A percentile compares a stretch with the other conserved stretches of the same genome.
Evolutionary conservation across 352 stramenopile genomes (phyloP).

Genomic region (Pythium dissotocum): DNA sequence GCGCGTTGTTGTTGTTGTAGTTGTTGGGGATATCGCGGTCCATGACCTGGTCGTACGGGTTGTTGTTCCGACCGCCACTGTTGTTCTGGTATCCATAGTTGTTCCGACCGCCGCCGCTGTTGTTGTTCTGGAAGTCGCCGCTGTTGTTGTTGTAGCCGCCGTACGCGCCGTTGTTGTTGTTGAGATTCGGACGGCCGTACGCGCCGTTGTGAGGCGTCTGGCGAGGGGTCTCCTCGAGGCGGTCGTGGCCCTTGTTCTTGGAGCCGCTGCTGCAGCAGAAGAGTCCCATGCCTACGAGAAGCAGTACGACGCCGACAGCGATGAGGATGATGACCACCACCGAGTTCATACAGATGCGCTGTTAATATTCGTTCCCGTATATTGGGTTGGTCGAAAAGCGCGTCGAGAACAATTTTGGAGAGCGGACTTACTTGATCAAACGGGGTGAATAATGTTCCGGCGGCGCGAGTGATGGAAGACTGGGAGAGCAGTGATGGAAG

Average conservation of each 20-base stretch:
- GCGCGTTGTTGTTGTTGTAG: conserved; percentile 17
- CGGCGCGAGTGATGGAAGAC: background rate
- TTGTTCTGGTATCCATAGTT: background rate
- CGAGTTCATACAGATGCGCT: conserved; percentile 1
- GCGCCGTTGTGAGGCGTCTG: conserved; percentile 16
- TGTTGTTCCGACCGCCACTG: background rate
- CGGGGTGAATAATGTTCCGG: background rate
- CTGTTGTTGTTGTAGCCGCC: background rate
- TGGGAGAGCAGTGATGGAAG: background rate
- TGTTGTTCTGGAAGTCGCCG: conserved; percentile 13
- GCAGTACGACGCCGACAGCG: background rate
- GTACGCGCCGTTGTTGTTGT: background rate
- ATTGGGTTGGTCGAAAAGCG: background rate
- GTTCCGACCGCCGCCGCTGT: conserved; percentile 4
- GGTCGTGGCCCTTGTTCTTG: conserved; percentile 11
- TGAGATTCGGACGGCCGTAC: background rate
- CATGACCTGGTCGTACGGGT: conserved; percentile 23
- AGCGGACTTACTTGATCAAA: background rate
- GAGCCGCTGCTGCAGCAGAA: conserved; percentile 19
- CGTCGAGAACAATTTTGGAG: background rate
- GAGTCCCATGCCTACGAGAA: conserved; percentile 20
- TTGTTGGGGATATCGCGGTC: conserved; percentile 31
- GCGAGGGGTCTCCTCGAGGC: conserved; percentile 9
- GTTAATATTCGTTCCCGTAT: background rate
- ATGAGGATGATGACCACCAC: conserved; percentile 1